Percentiles rank a stretch among this genome's conserved stretches.
phyloP scores from a whole-genome alignment of 371 early-diverging fungal genomes.

The Circinella umbellata region DNA sequence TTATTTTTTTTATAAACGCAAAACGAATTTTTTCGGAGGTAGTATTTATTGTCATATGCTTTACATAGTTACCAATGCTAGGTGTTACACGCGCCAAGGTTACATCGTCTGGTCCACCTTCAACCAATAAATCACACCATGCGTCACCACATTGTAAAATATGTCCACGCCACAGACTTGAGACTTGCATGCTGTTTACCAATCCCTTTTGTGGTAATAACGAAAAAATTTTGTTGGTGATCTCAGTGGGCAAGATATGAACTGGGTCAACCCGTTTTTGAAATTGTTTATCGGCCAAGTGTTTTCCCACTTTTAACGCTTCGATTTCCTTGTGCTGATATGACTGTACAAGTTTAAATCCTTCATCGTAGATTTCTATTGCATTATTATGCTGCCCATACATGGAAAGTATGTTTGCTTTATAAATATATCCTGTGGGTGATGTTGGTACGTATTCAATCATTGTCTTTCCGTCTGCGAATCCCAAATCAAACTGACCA shows the following conservation, averaged over 20 bases:
- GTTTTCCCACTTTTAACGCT: background rate
- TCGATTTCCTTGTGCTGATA: background rate
- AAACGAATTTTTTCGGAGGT: background rate
- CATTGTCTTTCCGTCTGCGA: background rate
- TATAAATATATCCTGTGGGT: background rate
- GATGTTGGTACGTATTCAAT: background rate
- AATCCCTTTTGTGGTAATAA: background rate
- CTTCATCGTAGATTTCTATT: background rate
- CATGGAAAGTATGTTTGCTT: background rate
- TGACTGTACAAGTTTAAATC: background rate
- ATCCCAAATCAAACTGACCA: background rate
- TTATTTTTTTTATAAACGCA: background rate
- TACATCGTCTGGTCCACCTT: background rate
- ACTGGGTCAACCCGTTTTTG: background rate
- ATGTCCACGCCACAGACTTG: background rate
- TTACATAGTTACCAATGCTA: background rate
- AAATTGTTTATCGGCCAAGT: background rate
- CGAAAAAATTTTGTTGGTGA: background rate
- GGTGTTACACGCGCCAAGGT: background rate
- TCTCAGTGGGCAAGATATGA: background rate
- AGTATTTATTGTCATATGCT: background rate
- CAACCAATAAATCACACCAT: background rate
- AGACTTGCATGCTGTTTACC: background rate
- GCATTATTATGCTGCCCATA: background rate
- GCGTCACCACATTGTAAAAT: background rate